Evolutionary conservation across 2,329 filamentous ascomycete genomes (phyloP), one percentile per base, ranked within the genome.

Genomic region (Tolypocladium guangdongense): DNA sequence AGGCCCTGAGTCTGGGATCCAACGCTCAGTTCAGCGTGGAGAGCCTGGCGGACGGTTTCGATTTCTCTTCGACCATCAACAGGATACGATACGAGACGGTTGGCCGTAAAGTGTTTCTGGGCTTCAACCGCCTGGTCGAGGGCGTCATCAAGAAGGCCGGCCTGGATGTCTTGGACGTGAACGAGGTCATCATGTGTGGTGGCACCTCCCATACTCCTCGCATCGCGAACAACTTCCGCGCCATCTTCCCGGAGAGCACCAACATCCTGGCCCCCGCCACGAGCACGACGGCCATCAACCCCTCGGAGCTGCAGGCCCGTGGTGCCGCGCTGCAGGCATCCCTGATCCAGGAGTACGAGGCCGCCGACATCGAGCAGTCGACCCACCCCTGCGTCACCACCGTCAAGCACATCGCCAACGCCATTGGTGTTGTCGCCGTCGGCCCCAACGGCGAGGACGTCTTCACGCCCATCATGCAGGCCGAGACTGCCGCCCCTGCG

Each of bases 241-340:
- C 76, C 61, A 81, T 92, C 69, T 99, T 99, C 84, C 84, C 90
- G 53, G 81, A 86, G 65, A 81, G 78, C 54, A 95, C 91, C 56
- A 74, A 74, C 48, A 82, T 99, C 63, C 80, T 92, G 58, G 88
- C 93, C 1, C 93, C 92, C 46, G 85, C 90, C 54, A 96, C 91
- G 52, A 82, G 77, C 60, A 64, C 86, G 39, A 78, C 77, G 30
- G 87, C 92, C 58, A 84, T 97, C 74, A 97, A 97, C 81, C 93
- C 93, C 58, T 93, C 90, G 4, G 92, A 97, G 75, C 80, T 96
- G 53, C 78, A 86, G 63, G 87, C 88, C 58, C 85, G 93, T 59
- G 93, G 93, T 66, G 93, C 93, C 56, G 92, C 93, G 35, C 90
- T 99, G 63, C 93, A 99, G 74, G 93, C 93, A 38, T 95, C 86